Conservation (phyloP, 192 early-diverging fungal species). For the Umbelopsis sp. region DNA sequence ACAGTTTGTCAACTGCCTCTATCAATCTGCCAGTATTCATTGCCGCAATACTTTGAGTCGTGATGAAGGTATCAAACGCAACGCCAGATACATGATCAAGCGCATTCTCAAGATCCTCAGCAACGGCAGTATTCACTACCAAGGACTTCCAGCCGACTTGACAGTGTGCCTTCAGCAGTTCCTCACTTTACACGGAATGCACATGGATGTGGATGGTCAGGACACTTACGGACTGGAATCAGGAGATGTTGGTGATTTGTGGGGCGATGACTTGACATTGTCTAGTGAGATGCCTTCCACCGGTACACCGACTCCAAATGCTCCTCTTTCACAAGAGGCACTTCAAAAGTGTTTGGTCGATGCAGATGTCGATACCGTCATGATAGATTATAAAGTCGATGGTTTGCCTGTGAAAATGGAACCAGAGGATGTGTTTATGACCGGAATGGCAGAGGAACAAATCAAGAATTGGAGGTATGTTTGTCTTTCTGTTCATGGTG, state of each 20-base stretch:
- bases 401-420: slow-evolving; percentile 19
- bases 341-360: neutral
- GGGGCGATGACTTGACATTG: neutral
- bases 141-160: slow-evolving; percentile 33
- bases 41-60: slow-evolving; percentile 25
- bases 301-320: neutral
- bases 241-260: neutral
- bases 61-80: neutral
- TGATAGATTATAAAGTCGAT: slow-evolving; percentile 10
- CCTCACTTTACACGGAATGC: slow-evolving; percentile 21
- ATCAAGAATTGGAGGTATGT: slow-evolving; percentile 8
- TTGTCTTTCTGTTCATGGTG: neutral
- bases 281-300: slow-evolving; percentile 3
- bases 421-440: slow-evolving; percentile 14
- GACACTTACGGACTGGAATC: neutral
- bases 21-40: slow-evolving; percentile 38
- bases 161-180: slow-evolving; percentile 31
- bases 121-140: slow-evolving; percentile 23
- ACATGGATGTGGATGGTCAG: neutral
- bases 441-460: neutral
- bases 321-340: neutral
- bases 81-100: slow-evolving; percentile 24
- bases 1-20: slow-evolving; percentile 35
- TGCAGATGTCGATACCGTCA: neutral
- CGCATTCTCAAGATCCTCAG: slow-evolving; percentile 29